These are phyloP conservation scores for Kurtzmaniella quercitrusa DNA, from an alignment of 1,139 yeast species.

Conservation along the genomic window DNA sequence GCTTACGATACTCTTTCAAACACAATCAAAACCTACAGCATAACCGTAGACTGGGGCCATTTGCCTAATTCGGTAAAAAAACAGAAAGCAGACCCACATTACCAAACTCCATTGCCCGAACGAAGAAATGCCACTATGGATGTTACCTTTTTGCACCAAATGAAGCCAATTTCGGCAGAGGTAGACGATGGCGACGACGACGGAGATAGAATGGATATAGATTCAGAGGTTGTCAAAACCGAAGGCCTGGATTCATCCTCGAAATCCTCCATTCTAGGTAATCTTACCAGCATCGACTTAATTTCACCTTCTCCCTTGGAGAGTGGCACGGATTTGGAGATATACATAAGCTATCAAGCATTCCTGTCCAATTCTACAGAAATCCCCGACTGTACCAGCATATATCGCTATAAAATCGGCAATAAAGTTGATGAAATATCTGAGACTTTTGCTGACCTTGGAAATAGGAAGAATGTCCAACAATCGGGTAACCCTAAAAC, in stretches of 20 bases:
- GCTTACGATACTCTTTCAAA: slow-evolving; percentile 40
- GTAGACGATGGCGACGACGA: slow-evolving; percentile 7
- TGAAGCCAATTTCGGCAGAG: slow-evolving; percentile 22
- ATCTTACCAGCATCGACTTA: slow-evolving; percentile 29
- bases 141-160: slow-evolving; percentile 22
- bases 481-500: slow-evolving; percentile 2
- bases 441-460: slow-evolving; percentile 30
- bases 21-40: slow-evolving; percentile 42
- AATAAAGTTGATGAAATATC: slow-evolving; percentile 23
- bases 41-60: slow-evolving; percentile 61
- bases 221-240: slow-evolving; percentile 12
- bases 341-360: slow-evolving; percentile 31
- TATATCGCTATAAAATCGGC: slow-evolving; percentile 35
- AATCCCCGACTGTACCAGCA: slow-evolving; percentile 18
- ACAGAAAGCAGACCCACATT: slow-evolving; percentile 48
- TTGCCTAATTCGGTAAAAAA: slow-evolving; percentile 44
- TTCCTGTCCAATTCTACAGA: slow-evolving; percentile 18
- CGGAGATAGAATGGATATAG: slow-evolving; percentile 19
- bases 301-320: slow-evolving; percentile 40
- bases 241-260: slow-evolving; percentile 11
- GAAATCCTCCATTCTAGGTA: slow-evolving; percentile 11
- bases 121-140: slow-evolving; percentile 24
- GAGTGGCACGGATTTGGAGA: slow-evolving; percentile 27
- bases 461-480: slow-evolving; percentile 20
- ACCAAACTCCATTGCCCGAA: slow-evolving; percentile 43